Conservation (phyloP, 1,139 yeast species). For the Scheffersomyces illinoinensis region DNA sequence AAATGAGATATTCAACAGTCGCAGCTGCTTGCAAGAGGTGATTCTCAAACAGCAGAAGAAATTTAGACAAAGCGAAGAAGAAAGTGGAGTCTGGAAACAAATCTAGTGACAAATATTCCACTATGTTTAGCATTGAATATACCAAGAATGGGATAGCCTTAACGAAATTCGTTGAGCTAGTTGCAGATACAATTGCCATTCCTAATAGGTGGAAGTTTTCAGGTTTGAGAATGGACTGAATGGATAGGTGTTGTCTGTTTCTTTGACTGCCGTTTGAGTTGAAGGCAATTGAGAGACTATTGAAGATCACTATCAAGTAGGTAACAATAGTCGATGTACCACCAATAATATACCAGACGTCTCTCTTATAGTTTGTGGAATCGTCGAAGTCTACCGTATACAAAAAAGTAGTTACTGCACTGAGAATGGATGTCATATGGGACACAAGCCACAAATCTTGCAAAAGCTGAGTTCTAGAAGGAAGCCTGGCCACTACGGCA, state of each 20-base stretch:
- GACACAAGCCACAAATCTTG: not conserved
- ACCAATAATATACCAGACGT: constrained; percentile 8
- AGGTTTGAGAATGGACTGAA: constrained; percentile 33
- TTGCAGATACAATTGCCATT: constrained; percentile 32
- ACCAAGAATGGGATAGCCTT: constrained; percentile 48
- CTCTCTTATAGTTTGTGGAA: not conserved
- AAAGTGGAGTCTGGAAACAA: constrained; percentile 32
- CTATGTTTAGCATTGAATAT: constrained; percentile 47
- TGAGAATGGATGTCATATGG: not conserved
- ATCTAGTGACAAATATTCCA: constrained; percentile 35
- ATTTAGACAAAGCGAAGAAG: constrained; percentile 32
- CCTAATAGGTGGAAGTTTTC: constrained; percentile 49
- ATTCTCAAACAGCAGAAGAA: constrained; percentile 34
- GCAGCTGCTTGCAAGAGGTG: constrained; percentile 40
- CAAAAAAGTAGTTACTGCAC: not conserved
- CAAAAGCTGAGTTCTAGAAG: not conserved
- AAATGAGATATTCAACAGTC: constrained; percentile 35
- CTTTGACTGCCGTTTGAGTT: not conserved
- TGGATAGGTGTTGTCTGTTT: not conserved
- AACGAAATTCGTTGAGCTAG: constrained; percentile 20
- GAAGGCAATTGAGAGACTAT: constrained; percentile 10
- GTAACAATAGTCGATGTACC: constrained; percentile 13
- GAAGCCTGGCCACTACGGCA: not conserved
- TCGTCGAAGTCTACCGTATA: not conserved
- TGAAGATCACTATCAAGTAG: constrained; percentile 21